Evolutionary conservation across 805 yeast genomes (phyloP), one percentile per base, ranked within the genome.

Genomic region (Kluyveromyces siamensis): DNA sequence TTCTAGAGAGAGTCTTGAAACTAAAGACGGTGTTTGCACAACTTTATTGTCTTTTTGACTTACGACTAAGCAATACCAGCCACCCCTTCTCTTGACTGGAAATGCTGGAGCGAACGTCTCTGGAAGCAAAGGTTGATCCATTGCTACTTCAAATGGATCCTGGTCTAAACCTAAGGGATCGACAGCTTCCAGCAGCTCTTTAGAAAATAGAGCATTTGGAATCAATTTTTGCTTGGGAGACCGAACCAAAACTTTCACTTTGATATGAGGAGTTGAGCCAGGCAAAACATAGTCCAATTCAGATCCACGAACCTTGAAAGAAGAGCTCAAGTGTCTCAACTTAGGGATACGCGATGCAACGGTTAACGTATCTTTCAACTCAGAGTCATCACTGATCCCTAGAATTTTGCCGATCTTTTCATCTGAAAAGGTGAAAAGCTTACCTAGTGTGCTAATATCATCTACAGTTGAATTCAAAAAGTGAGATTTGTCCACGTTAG

Each of bases 231-330:
- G 84, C 38, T 74, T 75, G 7, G 91, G 81, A 2, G 95, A 86
- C 57, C 83, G 81, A 38, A 88, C 79, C 41, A 87, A 65, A 50
- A 85, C 83, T 66, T 90, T 88, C 21, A 93, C 55, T 30, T 80
- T 81, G 50, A 95, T 70, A 66, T 87, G 90, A 8, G 87, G 81
- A 44, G 77, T 76, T 1, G 97, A 79, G 25, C 76, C 74, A 27
- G 96, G 84, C 0, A 89, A 79, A 27, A 86, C 81, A 18, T 51
- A 54, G 30, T 71, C 71, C 17, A 43, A 19, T 14, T 67, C 62
- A 70, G 90, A 97, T 35, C 98, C 98, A 3, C 96, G 91, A 40
- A 91, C 96, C 53, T 76, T 75, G 68, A 88, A 88, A 50, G 77
- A 79, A 40, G 95, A 83, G 46, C 77, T 78, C 27, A 89, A 54